These are phyloP conservation scores for Neurospora intermedia DNA, from an alignment of 495 filamentous ascomycete genomes.

Conservation along the genomic window DNA sequence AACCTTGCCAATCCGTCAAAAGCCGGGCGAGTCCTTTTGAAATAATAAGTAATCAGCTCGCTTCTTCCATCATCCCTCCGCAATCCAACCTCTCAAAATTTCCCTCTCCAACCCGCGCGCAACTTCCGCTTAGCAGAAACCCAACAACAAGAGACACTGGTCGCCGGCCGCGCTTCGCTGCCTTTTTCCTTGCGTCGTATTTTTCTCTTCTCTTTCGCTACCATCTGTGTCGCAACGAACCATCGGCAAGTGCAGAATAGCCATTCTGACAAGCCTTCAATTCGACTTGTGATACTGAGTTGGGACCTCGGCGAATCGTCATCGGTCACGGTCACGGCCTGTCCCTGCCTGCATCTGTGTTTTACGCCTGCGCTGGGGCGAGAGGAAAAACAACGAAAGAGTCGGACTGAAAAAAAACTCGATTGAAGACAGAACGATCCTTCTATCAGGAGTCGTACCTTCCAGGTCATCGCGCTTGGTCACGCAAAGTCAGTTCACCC, in stretches of 20 bases:
- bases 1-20: constrained; percentile 18
- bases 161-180: neutral
- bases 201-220: neutral
- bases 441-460: neutral
- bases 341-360: neutral
- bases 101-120: neutral
- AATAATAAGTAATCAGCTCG: neutral
- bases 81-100: constrained; percentile 1
- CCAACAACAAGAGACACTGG: neutral
- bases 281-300: neutral
- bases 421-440: neutral
- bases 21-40: constrained; percentile 12
- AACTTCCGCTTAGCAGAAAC: neutral
- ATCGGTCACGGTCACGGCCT: neutral
- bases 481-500: neutral
- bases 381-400: neutral
- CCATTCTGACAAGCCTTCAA: neutral
- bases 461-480: neutral
- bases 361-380: neutral
- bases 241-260: neutral
- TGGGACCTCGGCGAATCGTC: neutral
- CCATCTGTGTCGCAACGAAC: neutral
- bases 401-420: neutral
- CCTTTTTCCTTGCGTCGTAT: neutral
- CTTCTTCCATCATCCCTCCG: constrained; percentile 3